Evolutionary conservation across 2,329 filamentous ascomycete species (phyloP).

Genomic region (Aspergillus sp.): DNA sequence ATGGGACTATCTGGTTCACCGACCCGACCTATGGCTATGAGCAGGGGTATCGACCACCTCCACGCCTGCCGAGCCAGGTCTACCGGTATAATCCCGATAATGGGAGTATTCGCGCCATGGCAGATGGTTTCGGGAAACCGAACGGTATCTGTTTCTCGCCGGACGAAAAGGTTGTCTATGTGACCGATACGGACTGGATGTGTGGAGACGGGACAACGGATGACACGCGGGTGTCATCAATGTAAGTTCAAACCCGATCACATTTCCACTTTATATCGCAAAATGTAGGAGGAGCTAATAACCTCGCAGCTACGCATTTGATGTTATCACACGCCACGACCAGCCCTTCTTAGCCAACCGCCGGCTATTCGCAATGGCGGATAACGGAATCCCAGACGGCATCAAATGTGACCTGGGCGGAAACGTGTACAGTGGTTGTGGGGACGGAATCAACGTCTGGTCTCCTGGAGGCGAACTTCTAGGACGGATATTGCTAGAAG

Average conservation of each 20-base stretch:
- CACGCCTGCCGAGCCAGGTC: slow-evolving; percentile 36
- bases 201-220: slow-evolving; percentile 22
- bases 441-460: slow-evolving; percentile 58
- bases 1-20: slow-evolving; percentile 41
- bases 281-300: neutral
- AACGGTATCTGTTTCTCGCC: slow-evolving; percentile 47
- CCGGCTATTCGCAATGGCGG: slow-evolving; percentile 54
- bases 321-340: slow-evolving; percentile 37
- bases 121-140: slow-evolving; percentile 40
- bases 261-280: neutral
- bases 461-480: slow-evolving; percentile 50
- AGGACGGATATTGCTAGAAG: slow-evolving; percentile 57
- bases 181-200: slow-evolving; percentile 41
- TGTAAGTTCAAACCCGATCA: slow-evolving; percentile 23
- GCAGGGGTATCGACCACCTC: slow-evolving; percentile 34
- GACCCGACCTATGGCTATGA: slow-evolving; percentile 39
- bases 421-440: slow-evolving; percentile 57
- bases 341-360: slow-evolving; percentile 49
- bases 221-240: slow-evolving; percentile 20
- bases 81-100: slow-evolving; percentile 40
- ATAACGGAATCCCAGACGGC: slow-evolving; percentile 47
- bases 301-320: slow-evolving; percentile 46
- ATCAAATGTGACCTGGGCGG: slow-evolving; percentile 54
- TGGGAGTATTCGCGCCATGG: slow-evolving; percentile 36
- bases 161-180: slow-evolving; percentile 40